phyloP scores from a whole-genome alignment of 1,139 yeast species.

The Suhomyces taliae region DNA sequence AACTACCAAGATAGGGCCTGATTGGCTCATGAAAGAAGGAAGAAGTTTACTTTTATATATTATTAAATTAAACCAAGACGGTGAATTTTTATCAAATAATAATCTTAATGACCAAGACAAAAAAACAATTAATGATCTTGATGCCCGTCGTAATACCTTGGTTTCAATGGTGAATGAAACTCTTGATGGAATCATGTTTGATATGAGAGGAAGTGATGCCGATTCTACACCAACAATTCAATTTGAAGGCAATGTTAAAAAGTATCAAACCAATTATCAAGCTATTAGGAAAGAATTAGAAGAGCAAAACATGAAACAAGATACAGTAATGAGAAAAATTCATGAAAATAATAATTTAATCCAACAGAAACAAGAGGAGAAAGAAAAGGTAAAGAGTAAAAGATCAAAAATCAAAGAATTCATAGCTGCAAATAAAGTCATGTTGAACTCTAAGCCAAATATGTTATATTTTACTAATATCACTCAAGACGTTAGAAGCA shows the following conservation, averaged over 20 bases:
- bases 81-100: conserved; percentile 1
- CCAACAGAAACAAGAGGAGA: conserved; percentile 1
- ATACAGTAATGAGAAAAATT: conserved; percentile 14
- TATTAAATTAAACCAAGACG: conserved; percentile 17
- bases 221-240: conserved; percentile 10
- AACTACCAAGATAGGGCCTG: conserved; percentile 15
- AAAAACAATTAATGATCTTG: conserved; percentile 16
- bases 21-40: conserved; percentile 23
- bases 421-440: conserved; percentile 14
- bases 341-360: conserved; percentile 7
- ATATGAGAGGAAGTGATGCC: conserved; percentile 18
- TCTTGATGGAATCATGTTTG: conserved; percentile 24
- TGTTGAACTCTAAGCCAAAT: conserved; percentile 19
- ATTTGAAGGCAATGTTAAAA: conserved; percentile 20
- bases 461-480: conserved; percentile 17
- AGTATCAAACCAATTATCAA: conserved; percentile 28
- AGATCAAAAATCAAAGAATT: conserved; percentile 5
- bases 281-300: conserved; percentile 31
- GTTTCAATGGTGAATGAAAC: conserved; percentile 34
- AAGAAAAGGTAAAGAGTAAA: conserved; percentile 4
- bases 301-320: conserved; percentile 29
- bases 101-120: conserved; percentile 8
- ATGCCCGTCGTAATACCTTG: conserved; percentile 29
- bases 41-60: conserved; percentile 21
- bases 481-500: conserved; percentile 13